Percentiles rank a stretch among this genome's conserved stretches.
Conservation (phyloP, 2,329 filamentous ascomycete genomes). For the Sodiomyces alkalinus region DNA sequence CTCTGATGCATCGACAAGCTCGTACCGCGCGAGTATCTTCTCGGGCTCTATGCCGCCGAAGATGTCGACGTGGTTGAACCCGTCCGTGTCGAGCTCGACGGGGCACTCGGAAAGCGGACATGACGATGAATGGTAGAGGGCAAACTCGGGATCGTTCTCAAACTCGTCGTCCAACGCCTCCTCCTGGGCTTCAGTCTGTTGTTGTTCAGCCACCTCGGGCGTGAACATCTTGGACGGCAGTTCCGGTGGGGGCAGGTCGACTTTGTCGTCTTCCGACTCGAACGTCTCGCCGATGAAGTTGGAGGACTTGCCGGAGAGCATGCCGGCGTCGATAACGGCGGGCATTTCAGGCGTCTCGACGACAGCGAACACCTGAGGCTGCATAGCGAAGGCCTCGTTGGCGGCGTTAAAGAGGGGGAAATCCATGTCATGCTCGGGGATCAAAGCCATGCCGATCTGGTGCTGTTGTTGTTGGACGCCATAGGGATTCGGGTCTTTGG, state of each 20-base stretch:
- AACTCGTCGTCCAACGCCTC: slow-evolving; percentile 36
- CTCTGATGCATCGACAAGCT: slow-evolving; percentile 45
- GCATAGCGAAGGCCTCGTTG: slow-evolving; percentile 38
- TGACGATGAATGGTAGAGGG: slow-evolving; percentile 37
- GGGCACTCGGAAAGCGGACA: slow-evolving; percentile 12
- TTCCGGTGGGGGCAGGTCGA: slow-evolving; percentile 39
- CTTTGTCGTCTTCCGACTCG: slow-evolving; percentile 34
- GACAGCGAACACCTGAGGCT: slow-evolving; percentile 60
- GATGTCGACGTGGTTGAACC: slow-evolving; percentile 22
- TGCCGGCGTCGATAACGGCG: slow-evolving; percentile 38
- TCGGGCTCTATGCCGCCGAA: slow-evolving; percentile 43
- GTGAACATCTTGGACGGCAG: slow-evolving; percentile 22
- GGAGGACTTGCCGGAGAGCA: slow-evolving; percentile 57
- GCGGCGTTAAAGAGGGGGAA: slow-evolving; percentile 55
- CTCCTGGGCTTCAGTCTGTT: slow-evolving; percentile 9
- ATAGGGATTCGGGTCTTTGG: slow-evolving; percentile 54
- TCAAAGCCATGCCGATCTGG: slow-evolving; percentile 68
- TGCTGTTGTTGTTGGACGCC: slow-evolving; percentile 40
- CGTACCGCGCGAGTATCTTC: slow-evolving; percentile 47
- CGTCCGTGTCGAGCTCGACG: slow-evolving; percentile 26
- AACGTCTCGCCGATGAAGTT: slow-evolving; percentile 33
- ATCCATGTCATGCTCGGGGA: slow-evolving; percentile 66
- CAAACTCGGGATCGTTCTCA: slow-evolving; percentile 46
- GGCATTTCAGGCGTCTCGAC: slow-evolving; percentile 55
- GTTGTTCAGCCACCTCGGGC: slow-evolving; percentile 14